Evolutionary conservation across 2,329 filamentous ascomycete species (phyloP).

Genomic region (Aureobasidium sp.): DNA sequence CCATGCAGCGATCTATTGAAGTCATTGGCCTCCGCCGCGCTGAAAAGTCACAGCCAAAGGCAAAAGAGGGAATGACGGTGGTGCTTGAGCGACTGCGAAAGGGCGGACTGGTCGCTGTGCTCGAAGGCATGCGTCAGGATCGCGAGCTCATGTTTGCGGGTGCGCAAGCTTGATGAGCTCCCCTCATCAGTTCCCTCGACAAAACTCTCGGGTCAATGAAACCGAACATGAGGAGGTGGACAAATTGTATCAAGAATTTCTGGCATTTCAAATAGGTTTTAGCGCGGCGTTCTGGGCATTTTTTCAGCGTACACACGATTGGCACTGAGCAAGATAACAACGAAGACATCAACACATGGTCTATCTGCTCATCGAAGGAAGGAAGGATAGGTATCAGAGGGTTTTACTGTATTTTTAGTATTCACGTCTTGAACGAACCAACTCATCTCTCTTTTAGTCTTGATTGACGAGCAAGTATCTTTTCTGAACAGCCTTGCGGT

Average conservation of each 20-base stretch:
- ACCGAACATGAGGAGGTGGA: neutral
- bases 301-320: neutral
- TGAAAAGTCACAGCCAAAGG: slow-evolving; percentile 69
- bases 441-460: neutral
- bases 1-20: slow-evolving; percentile 74
- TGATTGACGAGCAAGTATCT: neutral
- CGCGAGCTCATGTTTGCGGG: slow-evolving; percentile 23
- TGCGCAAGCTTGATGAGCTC: neutral
- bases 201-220: neutral
- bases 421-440: slow-evolving; percentile 4
- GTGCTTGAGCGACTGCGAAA: slow-evolving; percentile 63
- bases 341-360: neutral
- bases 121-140: slow-evolving; percentile 62
- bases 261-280: slow-evolving; percentile 2
- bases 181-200: too few species aligned
- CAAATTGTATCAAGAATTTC: slow-evolving; percentile 5
- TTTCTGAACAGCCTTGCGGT: too few species aligned
- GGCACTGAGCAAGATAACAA: neutral
- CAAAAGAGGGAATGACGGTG: slow-evolving; percentile 73
- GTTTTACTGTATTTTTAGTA: neutral
- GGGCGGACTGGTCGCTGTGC: slow-evolving; percentile 59
- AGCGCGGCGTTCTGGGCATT: neutral
- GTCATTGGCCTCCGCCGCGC: slow-evolving; percentile 69
- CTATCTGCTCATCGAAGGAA: neutral
- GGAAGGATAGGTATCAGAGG: neutral